phyloP scores from a whole-genome alignment of 73 alveolate species.

The Symbiodinium natans region DNA sequence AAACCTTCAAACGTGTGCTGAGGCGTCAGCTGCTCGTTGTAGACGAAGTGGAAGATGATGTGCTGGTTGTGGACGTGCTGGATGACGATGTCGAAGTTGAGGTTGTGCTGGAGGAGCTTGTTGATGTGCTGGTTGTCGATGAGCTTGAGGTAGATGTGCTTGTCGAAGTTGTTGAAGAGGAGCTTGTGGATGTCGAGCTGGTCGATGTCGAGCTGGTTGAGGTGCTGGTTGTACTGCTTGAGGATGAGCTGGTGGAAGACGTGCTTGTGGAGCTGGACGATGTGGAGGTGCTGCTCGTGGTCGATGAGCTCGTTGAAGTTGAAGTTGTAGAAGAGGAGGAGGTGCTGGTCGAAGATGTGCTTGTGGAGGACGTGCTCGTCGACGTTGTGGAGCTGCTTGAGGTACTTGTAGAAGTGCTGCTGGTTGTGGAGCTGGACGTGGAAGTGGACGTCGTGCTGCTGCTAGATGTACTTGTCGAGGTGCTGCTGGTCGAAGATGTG shows the following conservation, averaged over 20 bases:
- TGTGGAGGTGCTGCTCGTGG: constrained; percentile 17
- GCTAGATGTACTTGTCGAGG: background rate
- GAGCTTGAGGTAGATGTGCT: constrained; percentile 37
- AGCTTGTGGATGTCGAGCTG: constrained; percentile 7
- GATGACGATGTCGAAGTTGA: constrained; percentile 19
- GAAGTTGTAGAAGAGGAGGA: background rate
- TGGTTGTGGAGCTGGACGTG: background rate
- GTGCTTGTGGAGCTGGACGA: constrained; percentile 13
- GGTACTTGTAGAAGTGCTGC: background rate
- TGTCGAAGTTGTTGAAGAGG: background rate
- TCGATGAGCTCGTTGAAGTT: background rate
- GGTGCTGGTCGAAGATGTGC: constrained; percentile 14
- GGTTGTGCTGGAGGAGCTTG: constrained; percentile 1
- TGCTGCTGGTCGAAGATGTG: background rate
- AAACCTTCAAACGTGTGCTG: too few relatives aligned
- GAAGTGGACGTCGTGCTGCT: background rate
- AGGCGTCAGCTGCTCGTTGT: constrained; percentile 11
- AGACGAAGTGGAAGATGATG: background rate
- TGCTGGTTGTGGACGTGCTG: constrained; percentile 10
- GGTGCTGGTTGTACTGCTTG: constrained; percentile 8
- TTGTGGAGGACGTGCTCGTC: constrained; percentile 5
- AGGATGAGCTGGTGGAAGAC: constrained; percentile 12
- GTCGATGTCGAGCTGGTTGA: constrained; percentile 12
- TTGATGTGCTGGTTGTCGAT: constrained; percentile 17
- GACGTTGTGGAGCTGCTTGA: too few relatives aligned